These are phyloP conservation scores for Penicillium sp. DNA, from an alignment of 2,329 filamentous ascomycete species.

Conservation along the genomic window DNA sequence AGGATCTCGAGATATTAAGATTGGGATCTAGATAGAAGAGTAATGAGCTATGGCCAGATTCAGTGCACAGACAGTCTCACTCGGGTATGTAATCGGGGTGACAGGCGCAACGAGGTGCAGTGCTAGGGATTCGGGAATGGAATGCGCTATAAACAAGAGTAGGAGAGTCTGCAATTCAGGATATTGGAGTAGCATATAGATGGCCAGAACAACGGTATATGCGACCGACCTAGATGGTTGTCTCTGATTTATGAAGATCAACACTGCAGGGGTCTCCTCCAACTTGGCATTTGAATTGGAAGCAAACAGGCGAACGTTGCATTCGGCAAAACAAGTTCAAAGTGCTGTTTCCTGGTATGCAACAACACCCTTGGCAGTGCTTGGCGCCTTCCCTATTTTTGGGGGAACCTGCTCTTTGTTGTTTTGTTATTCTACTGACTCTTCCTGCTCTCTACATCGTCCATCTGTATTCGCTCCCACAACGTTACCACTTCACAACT, in stretches of 20 bases:
- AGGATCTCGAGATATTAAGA: not conserved
- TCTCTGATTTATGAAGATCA: not conserved
- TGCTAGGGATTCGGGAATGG: conserved; percentile 13
- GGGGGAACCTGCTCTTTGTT: conserved; percentile 4
- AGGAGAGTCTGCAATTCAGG: not conserved
- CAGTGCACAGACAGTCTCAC: conserved; percentile 4
- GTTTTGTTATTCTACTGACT: conserved; percentile 1
- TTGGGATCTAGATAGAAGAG: not conserved
- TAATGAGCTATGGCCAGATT: not conserved
- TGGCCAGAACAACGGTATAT: not conserved
- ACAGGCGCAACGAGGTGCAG: conserved; percentile 15
- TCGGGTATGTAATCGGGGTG: conserved; percentile 13
- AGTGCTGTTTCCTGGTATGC: not conserved
- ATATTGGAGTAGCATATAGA: not conserved
- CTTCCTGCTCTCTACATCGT: not conserved
- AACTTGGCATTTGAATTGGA: not conserved
- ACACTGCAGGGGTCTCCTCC: not conserved
- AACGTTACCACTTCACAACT: not conserved
- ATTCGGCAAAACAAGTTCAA: not conserved
- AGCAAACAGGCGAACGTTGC: not conserved
- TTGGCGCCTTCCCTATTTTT: conserved; percentile 1
- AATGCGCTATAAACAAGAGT: conserved; percentile 9
- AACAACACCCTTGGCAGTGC: not conserved
- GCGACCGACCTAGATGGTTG: not conserved
- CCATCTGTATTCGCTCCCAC: not conserved